Conservation (phyloP, 768 basidiomycete genomes). For the Suillus subalutaceus region DNA sequence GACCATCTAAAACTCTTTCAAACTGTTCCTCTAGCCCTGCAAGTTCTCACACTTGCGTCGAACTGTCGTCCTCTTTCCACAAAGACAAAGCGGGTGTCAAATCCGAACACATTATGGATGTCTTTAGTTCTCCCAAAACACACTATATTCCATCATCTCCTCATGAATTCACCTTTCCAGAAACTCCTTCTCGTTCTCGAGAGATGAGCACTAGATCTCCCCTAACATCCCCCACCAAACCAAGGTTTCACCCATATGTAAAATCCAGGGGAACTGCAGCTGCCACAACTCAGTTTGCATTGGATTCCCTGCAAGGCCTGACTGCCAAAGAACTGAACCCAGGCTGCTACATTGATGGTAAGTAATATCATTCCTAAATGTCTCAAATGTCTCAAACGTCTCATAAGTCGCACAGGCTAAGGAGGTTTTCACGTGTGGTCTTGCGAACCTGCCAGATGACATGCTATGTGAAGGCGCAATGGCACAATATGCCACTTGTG, state of each 20-base stretch:
- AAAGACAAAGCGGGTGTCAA: too few relatives aligned
- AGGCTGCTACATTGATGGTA: neutral
- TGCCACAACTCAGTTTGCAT: neutral
- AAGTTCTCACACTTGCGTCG: neutral
- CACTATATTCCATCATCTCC: too few relatives aligned
- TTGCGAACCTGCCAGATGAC: slow-evolving; percentile 2
- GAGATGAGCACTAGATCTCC: neutral
- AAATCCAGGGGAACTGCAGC: neutral
- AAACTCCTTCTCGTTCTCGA: too few relatives aligned
- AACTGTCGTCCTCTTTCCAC: too few relatives aligned
- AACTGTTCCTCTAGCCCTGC: neutral
- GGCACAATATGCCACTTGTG: slow-evolving; percentile 1
- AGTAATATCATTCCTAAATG: neutral
- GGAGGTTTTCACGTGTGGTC: neutral
- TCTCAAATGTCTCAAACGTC: too few relatives aligned
- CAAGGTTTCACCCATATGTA: neutral
- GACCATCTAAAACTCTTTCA: neutral
- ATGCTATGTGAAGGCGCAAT: neutral
- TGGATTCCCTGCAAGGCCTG: neutral
- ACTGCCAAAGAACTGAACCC: neutral
- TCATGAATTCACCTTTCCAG: too few relatives aligned
- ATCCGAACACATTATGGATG: too few relatives aligned
- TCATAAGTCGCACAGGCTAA: neutral
- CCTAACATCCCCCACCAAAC: neutral
- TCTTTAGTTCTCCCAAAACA: too few relatives aligned